phyloP scores from a whole-genome alignment of 352 stramenopile genomes.

The Phytophthora melonis region DNA sequence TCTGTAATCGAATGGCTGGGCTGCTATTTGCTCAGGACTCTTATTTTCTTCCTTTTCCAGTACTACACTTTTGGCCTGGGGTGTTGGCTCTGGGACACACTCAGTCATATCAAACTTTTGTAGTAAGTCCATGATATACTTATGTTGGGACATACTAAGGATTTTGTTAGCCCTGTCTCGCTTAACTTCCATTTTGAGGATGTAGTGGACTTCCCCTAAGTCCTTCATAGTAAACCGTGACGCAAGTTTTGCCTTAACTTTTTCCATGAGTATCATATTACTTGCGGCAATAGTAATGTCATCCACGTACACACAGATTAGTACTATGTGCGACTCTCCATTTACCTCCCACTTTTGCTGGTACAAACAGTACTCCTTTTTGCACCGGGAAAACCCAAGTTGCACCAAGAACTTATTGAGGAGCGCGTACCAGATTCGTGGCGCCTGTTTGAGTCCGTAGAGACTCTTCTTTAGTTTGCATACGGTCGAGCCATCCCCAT shows the following conservation, averaged over 20 bases:
- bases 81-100: neutral
- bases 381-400: slow-evolving; percentile 15
- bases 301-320: neutral
- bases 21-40: slow-evolving; percentile 9
- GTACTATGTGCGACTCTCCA: neutral
- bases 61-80: neutral
- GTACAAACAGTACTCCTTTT: slow-evolving; percentile 6
- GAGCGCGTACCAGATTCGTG: neutral
- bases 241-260: slow-evolving; percentile 9
- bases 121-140: slow-evolving; percentile 17
- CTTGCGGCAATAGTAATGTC: neutral
- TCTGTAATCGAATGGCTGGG: slow-evolving; percentile 14
- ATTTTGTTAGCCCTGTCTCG: slow-evolving; percentile 8
- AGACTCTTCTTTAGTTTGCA: neutral
- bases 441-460: neutral
- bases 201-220: slow-evolving; percentile 1
- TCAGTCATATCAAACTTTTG: slow-evolving; percentile 12
- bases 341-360: slow-evolving; percentile 8
- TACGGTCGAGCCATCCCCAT: neutral
- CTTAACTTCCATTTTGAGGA: slow-evolving; percentile 1
- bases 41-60: neutral
- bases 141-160: slow-evolving; percentile 14
- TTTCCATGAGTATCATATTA: slow-evolving; percentile 8
- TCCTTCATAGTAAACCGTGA: slow-evolving; percentile 12
- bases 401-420: slow-evolving; percentile 7